Conservation (phyloP, 2,329 filamentous ascomycete genomes). For the Fusarium euwallaceae region DNA sequence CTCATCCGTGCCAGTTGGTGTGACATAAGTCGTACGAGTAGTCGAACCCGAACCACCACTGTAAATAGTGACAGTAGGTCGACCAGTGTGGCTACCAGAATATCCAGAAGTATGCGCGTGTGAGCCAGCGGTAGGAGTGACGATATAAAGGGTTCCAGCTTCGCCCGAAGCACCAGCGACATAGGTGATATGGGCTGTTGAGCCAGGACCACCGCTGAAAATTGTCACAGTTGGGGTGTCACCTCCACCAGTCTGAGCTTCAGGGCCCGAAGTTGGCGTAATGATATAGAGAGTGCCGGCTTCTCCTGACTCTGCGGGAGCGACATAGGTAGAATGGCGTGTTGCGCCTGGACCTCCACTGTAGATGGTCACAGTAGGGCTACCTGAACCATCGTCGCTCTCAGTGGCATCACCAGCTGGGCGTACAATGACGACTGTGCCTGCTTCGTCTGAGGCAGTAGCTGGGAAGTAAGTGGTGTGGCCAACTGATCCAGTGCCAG, state of each 20-base stretch:
- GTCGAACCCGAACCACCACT: not conserved
- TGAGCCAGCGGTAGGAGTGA: not conserved
- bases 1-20: not conserved
- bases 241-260: not conserved
- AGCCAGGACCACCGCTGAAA: not conserved
- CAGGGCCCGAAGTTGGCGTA: not conserved
- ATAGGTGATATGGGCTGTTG: not conserved
- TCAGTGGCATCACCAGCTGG: not conserved
- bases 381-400: not conserved
- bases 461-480: conserved; percentile 9
- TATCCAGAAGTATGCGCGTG: not conserved
- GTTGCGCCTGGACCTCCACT: not conserved
- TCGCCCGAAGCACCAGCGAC: conserved; percentile 2
- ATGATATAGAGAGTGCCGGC: conserved; percentile 3
- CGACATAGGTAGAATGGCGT: not conserved
- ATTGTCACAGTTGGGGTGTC: not conserved
- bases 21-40: not conserved
- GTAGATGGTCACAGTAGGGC: conserved; percentile 18
- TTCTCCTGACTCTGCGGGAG: not conserved
- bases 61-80: conserved; percentile 14
- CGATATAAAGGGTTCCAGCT: conserved; percentile 5
- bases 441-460: not conserved
- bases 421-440: conserved; percentile 7
- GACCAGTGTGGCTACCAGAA: not conserved
- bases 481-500: not conserved